Conservation (phyloP, 2,329 filamentous ascomycete genomes). For the Albifimbria verrucaria region DNA sequence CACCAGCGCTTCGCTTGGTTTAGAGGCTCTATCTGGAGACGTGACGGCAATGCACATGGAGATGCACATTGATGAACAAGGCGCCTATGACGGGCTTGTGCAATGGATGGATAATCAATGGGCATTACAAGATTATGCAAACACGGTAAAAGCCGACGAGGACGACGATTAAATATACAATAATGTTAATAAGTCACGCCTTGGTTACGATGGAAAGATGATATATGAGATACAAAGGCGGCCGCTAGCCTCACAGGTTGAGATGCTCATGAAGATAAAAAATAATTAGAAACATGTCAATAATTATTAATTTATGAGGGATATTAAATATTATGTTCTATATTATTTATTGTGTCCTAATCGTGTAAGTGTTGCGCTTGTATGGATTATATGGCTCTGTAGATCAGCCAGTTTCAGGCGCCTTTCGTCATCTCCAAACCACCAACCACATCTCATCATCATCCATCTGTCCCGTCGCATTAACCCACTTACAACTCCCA, state of each 20-base stretch:
- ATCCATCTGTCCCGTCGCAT: neutral
- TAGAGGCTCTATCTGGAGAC: slow-evolving; percentile 12
- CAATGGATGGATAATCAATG: slow-evolving; percentile 36
- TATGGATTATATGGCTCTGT: no score
- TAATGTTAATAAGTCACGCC: no score
- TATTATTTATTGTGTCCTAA: no score
- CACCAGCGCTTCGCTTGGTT: neutral
- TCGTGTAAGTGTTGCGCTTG: no score
- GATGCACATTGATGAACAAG: slow-evolving; percentile 25
- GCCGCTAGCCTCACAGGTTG: no score
- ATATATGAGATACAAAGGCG: no score
- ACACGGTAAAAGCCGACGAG: neutral
- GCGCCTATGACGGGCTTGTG: slow-evolving; percentile 32
- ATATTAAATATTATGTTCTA: no score
- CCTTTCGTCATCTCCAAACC: neutral
- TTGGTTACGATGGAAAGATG: no score
- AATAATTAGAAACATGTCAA: no score
- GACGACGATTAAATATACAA: neutral
- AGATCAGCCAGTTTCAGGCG: neutral
- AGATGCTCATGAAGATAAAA: no score
- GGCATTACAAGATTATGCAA: slow-evolving; percentile 20
- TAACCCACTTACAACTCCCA: neutral
- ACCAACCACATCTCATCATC: neutral
- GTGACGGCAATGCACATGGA: slow-evolving; percentile 16
- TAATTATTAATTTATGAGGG: no score